Percentiles rank a stretch among this genome's conserved stretches.
Evolutionary conservation across 2,329 filamentous ascomycete species (phyloP).

Genomic region (Lachnum nothofagi): DNA sequence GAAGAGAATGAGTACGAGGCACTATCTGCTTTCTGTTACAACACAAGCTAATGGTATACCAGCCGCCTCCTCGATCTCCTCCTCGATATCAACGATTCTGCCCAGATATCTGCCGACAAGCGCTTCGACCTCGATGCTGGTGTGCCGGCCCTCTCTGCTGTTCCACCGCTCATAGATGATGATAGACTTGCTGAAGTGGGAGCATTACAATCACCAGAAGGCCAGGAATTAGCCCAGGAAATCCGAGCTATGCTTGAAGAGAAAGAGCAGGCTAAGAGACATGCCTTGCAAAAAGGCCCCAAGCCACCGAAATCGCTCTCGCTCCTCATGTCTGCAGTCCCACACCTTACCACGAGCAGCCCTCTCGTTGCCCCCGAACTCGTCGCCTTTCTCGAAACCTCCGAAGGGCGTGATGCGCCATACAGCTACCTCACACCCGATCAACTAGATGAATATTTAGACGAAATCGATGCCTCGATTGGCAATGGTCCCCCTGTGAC

Average conservation of each 20-base stretch:
- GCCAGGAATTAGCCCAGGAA: conserved; percentile 27
- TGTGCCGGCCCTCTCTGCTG: conserved; percentile 17
- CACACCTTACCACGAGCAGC: conserved; percentile 23
- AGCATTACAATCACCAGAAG: conserved; percentile 22
- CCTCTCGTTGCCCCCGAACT: conserved; percentile 31
- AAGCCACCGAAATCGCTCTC: conserved; percentile 29
- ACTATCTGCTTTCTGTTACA: not conserved
- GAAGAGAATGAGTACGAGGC: conserved; percentile 84
- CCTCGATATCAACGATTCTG: conserved; percentile 79
- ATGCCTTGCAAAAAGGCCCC: not conserved
- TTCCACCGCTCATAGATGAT: conserved; percentile 25
- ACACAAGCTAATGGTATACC: conserved; percentile 12
- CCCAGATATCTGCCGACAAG: conserved; percentile 69
- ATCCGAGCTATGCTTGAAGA: conserved; percentile 25
- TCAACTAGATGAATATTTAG: conserved; percentile 70
- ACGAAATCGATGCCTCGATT: conserved; percentile 45
- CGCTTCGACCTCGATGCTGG: conserved; percentile 62
- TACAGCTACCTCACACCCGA: conserved; percentile 63
- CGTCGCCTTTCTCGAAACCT: conserved; percentile 34
- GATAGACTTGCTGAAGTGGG: conserved; percentile 24
- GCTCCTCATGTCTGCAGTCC: conserved; percentile 21
- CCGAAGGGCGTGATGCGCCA: conserved; percentile 49
- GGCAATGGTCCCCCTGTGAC: conserved; percentile 27
- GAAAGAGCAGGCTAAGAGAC: conserved; percentile 3
- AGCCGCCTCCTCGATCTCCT: conserved; percentile 87